A percentile compares a stretch with the other conserved stretches of the same genome.
Conservation (phyloP, 495 filamentous ascomycete genomes). For the Durotheca rogersii region DNA sequence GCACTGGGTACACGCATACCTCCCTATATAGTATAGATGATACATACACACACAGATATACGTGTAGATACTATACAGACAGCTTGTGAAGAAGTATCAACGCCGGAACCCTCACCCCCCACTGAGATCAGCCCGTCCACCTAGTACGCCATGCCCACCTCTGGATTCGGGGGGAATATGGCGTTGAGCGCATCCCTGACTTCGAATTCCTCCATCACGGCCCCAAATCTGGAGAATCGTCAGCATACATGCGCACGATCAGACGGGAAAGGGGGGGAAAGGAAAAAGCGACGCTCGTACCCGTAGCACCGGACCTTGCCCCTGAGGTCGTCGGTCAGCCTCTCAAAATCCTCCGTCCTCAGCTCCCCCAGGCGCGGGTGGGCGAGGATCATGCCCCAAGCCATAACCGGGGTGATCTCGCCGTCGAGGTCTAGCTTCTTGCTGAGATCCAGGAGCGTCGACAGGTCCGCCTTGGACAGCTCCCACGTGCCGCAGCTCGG, state of each 20-base stretch:
- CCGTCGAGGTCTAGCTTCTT: slow-evolving; percentile 80
- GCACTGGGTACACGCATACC: too few species aligned
- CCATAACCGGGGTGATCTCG: slow-evolving; percentile 97
- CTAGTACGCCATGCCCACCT: slow-evolving; percentile 42
- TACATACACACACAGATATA: neutral
- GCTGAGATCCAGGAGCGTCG: slow-evolving; percentile 81
- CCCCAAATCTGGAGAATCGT: slow-evolving; percentile 64
- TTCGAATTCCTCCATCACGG: slow-evolving; percentile 89
- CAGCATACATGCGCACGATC: slow-evolving; percentile 13
- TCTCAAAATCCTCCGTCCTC: slow-evolving; percentile 66
- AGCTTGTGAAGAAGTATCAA: neutral
- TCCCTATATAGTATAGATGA: too few species aligned
- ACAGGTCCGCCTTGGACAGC: slow-evolving; percentile 70
- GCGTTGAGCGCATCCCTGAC: slow-evolving; percentile 80
- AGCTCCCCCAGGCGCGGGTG: slow-evolving; percentile 68
- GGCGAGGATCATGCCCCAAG: slow-evolving; percentile 76
- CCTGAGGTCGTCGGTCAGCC: slow-evolving; percentile 69
- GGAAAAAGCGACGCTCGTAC: slow-evolving; percentile 54
- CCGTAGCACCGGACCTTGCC: slow-evolving; percentile 91
- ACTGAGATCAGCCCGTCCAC: neutral
- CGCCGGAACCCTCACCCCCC: too few species aligned
- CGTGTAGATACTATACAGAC: neutral
- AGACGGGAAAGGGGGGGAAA: neutral
- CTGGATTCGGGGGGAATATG: slow-evolving; percentile 65
- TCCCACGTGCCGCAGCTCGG: slow-evolving; percentile 62